Conservation (phyloP, 495 filamentous ascomycete genomes). For the Trichoderma orchidacearum region DNA sequence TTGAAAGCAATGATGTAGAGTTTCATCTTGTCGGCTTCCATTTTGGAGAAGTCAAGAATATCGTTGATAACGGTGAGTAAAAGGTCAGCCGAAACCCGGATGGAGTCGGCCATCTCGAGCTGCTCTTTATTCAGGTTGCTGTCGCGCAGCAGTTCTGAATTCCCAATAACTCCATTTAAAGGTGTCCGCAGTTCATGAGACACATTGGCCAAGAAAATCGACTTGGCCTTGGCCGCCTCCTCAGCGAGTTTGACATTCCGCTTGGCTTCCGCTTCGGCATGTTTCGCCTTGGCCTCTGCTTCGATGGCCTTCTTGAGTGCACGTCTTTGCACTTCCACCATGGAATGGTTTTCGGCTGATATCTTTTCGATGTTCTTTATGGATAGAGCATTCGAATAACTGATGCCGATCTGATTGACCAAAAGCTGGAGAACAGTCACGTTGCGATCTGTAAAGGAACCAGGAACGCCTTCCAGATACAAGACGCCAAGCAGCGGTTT, state of each 20-base stretch:
- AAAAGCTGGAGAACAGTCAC: constrained; percentile 74
- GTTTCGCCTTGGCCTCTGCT: constrained; percentile 70
- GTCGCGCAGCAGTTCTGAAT: constrained; percentile 73
- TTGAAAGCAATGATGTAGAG: constrained; percentile 77
- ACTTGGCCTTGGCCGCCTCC: constrained; percentile 82
- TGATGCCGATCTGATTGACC: constrained; percentile 82
- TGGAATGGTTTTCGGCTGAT: constrained; percentile 66
- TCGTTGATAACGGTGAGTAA: constrained; percentile 92
- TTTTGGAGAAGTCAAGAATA: constrained; percentile 83
- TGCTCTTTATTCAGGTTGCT: constrained; percentile 69
- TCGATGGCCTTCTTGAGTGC: constrained; percentile 67
- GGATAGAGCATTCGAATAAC: constrained; percentile 72
- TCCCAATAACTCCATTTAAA: constrained; percentile 81
- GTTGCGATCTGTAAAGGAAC: constrained; percentile 79
- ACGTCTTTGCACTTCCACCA: constrained; percentile 77
- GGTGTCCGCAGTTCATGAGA: constrained; percentile 79
- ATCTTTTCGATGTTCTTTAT: constrained; percentile 73
- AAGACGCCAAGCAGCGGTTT: constrained; percentile 67
- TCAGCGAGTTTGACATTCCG: constrained; percentile 81
- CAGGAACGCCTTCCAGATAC: constrained; percentile 73
- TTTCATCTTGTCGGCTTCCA: constrained; percentile 93
- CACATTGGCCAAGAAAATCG: constrained; percentile 86
- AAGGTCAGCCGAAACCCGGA: constrained; percentile 79
- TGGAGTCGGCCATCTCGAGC: constrained; percentile 82
- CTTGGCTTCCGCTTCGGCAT: constrained; percentile 70